Evolutionary conservation across 495 filamentous ascomycete genomes (phyloP).

Genomic region (Rusavskia elegans): DNA sequence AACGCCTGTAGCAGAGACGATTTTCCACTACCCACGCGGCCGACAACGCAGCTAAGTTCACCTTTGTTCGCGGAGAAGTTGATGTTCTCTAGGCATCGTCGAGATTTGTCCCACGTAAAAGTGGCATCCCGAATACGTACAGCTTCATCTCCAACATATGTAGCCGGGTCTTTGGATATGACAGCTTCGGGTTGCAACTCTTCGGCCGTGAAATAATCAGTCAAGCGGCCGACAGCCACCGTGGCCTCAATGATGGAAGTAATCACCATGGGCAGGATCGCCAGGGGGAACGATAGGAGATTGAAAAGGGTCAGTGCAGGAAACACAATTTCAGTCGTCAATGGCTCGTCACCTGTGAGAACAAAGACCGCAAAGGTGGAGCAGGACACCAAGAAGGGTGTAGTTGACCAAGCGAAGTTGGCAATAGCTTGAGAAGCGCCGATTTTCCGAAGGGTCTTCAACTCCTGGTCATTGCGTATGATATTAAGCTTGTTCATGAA

Average conservation of each 20-base stretch:
- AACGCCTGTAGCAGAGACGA: slow-evolving; percentile 79
- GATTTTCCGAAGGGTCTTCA: slow-evolving; percentile 91
- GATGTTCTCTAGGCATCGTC: slow-evolving; percentile 54
- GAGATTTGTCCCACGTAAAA: slow-evolving; percentile 80
- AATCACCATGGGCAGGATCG: slow-evolving; percentile 94
- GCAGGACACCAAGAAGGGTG: slow-evolving; percentile 95
- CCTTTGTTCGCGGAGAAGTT: slow-evolving; percentile 78
- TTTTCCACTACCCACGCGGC: slow-evolving; percentile 89
- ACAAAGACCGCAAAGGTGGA: slow-evolving; percentile 94
- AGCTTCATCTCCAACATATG: slow-evolving; percentile 66
- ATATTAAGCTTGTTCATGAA: slow-evolving; percentile 96
- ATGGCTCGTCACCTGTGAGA: slow-evolving; percentile 55
- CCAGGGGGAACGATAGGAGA: slow-evolving; percentile 83
- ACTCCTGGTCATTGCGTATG: slow-evolving; percentile 86
- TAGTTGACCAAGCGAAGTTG: slow-evolving; percentile 99
- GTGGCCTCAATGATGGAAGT: slow-evolving; percentile 91
- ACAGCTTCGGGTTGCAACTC: slow-evolving; percentile 84
- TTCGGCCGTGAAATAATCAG: slow-evolving; percentile 71
- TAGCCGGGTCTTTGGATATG: slow-evolving; percentile 43
- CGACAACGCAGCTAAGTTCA: slow-evolving; percentile 83
- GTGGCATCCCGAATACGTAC: slow-evolving; percentile 68
- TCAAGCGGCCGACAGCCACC: slow-evolving; percentile 77
- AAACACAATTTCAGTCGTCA: slow-evolving; percentile 93
- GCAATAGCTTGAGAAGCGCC: slow-evolving; percentile 85
- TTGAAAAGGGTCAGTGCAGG: slow-evolving; percentile 88